Evolutionary conservation across 1,139 yeast genomes (phyloP).

Genomic region (Taphrina betulina): DNA sequence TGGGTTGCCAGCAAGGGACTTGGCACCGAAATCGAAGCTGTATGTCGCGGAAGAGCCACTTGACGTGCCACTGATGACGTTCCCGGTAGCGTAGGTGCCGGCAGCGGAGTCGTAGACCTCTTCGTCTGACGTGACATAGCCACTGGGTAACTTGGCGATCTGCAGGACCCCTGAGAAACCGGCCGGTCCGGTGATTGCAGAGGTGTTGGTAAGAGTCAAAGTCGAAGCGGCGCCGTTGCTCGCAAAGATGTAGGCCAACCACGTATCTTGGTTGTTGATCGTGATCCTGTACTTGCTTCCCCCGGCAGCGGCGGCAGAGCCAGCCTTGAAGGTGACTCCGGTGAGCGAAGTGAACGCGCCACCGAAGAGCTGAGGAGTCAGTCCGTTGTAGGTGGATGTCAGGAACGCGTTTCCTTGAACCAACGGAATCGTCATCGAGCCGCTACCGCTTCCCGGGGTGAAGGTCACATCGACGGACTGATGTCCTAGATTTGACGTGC

Average conservation of each 20-base stretch:
- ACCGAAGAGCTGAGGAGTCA: slow-evolving; percentile 57
- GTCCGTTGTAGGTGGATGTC: slow-evolving; percentile 59
- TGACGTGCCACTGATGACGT: slow-evolving; percentile 47
- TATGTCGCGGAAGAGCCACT: slow-evolving; percentile 51
- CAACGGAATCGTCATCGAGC: slow-evolving; percentile 46
- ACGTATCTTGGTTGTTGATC: slow-evolving; percentile 49
- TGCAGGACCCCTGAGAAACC: slow-evolving; percentile 60
- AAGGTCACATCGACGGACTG: slow-evolving; percentile 59
- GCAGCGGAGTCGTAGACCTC: slow-evolving; percentile 57
- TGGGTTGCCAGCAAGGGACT: slow-evolving; percentile 43
- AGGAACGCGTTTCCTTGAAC: slow-evolving; percentile 80
- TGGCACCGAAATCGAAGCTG: slow-evolving; percentile 50
- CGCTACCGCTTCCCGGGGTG: slow-evolving; percentile 44
- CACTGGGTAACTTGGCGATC: slow-evolving; percentile 56
- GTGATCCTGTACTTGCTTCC: slow-evolving; percentile 52
- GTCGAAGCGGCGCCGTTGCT: slow-evolving; percentile 41
- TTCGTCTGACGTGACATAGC: slow-evolving; percentile 15
- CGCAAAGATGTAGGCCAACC: slow-evolving; percentile 58
- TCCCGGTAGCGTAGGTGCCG: slow-evolving; percentile 56
- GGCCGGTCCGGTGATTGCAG: slow-evolving; percentile 49
- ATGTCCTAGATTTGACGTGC: slow-evolving; percentile 50
- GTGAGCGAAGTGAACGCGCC: slow-evolving; percentile 55
- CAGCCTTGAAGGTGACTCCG: slow-evolving; percentile 43
- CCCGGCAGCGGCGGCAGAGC: slow-evolving; percentile 45
- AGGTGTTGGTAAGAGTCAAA: slow-evolving; percentile 39